Conservation (phyloP, 2,329 filamentous ascomycete species). For the Talaromyces sp. region DNA sequence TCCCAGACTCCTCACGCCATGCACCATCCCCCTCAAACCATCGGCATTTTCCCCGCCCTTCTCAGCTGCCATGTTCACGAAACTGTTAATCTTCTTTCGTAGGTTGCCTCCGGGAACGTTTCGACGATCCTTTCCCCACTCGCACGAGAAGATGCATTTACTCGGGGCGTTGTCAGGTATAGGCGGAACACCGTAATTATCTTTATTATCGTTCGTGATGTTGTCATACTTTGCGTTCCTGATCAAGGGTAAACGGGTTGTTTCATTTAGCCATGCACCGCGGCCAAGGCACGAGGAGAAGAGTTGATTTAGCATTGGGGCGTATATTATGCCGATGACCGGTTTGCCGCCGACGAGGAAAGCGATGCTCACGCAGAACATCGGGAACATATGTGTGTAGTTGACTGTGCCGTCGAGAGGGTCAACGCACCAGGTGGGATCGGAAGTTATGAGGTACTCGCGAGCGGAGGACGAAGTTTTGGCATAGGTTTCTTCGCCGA, state of each 20-base stretch:
- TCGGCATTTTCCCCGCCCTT: slow-evolving; percentile 49
- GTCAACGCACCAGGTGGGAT: slow-evolving; percentile 73
- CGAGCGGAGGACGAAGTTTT: slow-evolving; percentile 56
- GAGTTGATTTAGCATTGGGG: slow-evolving; percentile 65
- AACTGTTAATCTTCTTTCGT: slow-evolving; percentile 68
- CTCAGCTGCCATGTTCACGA: slow-evolving; percentile 71
- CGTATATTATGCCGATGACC: slow-evolving; percentile 67
- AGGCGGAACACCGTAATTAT: slow-evolving; percentile 47
- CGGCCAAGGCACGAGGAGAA: slow-evolving; percentile 65
- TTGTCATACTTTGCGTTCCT: slow-evolving; percentile 45
- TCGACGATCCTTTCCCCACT: slow-evolving; percentile 75
- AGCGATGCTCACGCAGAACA: slow-evolving; percentile 76
- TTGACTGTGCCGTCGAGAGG: slow-evolving; percentile 77
- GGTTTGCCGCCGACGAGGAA: slow-evolving; percentile 60
- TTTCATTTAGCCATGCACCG: slow-evolving; percentile 68
- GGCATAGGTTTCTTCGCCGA: slow-evolving; percentile 74
- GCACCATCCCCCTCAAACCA: slow-evolving; percentile 74
- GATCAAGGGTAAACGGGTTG: slow-evolving; percentile 60
- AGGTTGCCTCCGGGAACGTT: slow-evolving; percentile 66
- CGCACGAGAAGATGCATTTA: slow-evolving; percentile 69
- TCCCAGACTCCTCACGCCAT: slow-evolving; percentile 68
- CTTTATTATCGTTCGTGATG: not conserved
- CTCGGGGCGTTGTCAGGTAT: slow-evolving; percentile 60
- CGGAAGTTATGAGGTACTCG: slow-evolving; percentile 54
- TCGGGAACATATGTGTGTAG: slow-evolving; percentile 75